Conservation (phyloP, 2,329 filamentous ascomycete genomes). For the Elsinoe necatrix region DNA sequence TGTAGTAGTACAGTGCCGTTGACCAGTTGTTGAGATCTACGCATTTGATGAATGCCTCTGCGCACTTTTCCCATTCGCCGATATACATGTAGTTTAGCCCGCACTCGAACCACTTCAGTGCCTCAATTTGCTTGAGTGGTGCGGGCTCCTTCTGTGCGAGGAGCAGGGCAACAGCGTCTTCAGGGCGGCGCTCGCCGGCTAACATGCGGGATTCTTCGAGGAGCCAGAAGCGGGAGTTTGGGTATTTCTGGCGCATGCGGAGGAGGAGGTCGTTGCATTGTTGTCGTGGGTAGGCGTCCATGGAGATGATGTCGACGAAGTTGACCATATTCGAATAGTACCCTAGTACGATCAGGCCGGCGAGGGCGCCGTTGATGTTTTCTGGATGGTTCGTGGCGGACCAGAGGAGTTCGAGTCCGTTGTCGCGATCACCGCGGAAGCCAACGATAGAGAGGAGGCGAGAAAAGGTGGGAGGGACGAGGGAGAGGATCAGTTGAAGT, state of each 20-base stretch:
- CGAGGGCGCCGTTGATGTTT: constrained; percentile 88
- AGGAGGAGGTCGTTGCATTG: constrained; percentile 59
- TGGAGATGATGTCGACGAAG: constrained; percentile 77
- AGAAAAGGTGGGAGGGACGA: constrained; percentile 86
- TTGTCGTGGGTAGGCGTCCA: constrained; percentile 57
- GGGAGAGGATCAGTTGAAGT: constrained; percentile 76
- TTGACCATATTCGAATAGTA: constrained; percentile 86
- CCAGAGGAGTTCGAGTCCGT: constrained; percentile 82
- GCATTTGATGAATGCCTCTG: constrained; percentile 65
- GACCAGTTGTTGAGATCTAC: constrained; percentile 84
- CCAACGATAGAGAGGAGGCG: constrained; percentile 80
- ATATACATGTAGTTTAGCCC: constrained; percentile 69
- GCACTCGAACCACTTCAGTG: constrained; percentile 76
- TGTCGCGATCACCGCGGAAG: constrained; percentile 78
- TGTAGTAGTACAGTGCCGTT: constrained; percentile 80
- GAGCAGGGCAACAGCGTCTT: constrained; percentile 55
- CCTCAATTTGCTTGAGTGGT: constrained; percentile 80
- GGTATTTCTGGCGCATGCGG: constrained; percentile 69
- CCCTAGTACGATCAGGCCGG: constrained; percentile 68
- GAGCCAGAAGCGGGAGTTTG: constrained; percentile 74
- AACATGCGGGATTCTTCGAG: constrained; percentile 78
- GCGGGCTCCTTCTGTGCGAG: constrained; percentile 36
- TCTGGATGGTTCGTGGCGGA: constrained; percentile 66
- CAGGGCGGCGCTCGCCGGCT: constrained; percentile 57
- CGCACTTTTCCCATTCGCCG: constrained; percentile 66